phyloP scores from a whole-genome alignment of 75 land plant species.

The Adiantum capillusveneris region DNA sequence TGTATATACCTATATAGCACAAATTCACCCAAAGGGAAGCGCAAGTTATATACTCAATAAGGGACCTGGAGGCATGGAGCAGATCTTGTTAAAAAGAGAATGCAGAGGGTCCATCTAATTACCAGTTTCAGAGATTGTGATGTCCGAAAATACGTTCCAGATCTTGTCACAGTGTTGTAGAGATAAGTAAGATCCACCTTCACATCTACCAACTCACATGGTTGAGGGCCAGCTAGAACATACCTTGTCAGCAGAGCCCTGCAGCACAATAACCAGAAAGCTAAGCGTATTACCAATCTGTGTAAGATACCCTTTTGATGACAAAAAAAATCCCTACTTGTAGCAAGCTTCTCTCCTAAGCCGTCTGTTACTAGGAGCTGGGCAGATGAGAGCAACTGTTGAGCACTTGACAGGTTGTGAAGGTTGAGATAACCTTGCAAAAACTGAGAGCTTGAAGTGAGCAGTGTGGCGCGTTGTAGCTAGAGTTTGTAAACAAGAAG shows the following conservation, averaged over 20 bases:
- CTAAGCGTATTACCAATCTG: too few relatives aligned
- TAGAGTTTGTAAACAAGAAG: too few relatives aligned
- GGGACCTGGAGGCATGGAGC: too few relatives aligned
- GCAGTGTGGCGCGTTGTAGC: too few relatives aligned
- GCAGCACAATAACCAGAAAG: constrained; percentile 4
- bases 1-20: too few relatives aligned
- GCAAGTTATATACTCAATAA: too few relatives aligned
- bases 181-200: constrained; percentile 37
- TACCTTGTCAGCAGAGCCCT: constrained; percentile 33
- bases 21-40: too few relatives aligned
- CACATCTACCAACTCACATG: constrained; percentile 43
- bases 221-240: constrained; percentile 41
- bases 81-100: not conserved
- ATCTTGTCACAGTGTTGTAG: constrained; percentile 26
- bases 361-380: constrained; percentile 9
- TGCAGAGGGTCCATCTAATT: not conserved
- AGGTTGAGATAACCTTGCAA: constrained; percentile 47
- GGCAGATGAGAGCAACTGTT: constrained; percentile 31
- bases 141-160: constrained; percentile 30
- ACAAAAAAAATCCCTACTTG: constrained; percentile 11
- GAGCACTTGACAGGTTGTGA: constrained; percentile 34
- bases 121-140: constrained; percentile 37
- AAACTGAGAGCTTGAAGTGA: constrained; percentile 14
- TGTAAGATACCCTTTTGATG: too few relatives aligned
- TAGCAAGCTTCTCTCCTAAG: constrained; percentile 8